Percentiles rank a stretch among this genome's conserved stretches.
Conservation (phyloP, 495 filamentous ascomycete genomes). For the Collariella sp. region DNA sequence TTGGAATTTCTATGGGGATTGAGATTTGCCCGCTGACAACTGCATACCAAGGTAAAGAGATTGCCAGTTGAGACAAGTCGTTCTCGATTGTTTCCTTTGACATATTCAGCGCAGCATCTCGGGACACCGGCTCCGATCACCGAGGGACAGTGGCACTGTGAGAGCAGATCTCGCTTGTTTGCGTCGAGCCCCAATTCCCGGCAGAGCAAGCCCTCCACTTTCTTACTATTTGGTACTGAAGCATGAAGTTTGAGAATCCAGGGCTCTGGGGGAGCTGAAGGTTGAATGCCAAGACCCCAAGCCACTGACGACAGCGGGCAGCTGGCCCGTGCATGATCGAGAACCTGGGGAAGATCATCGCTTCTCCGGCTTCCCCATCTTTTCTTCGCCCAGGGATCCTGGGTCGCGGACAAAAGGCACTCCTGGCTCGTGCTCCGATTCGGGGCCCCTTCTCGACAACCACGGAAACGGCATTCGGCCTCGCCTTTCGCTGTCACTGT, state of each 20-base stretch:
- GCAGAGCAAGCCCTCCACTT: too few species aligned
- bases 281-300: constrained; percentile 1
- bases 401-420: background rate
- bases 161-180: background rate
- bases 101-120: background rate
- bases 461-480: too few species aligned
- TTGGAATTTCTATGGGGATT: too few species aligned
- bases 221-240: too few species aligned
- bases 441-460: background rate
- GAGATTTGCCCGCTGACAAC: too few species aligned
- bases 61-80: background rate
- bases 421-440: background rate
- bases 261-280: background rate
- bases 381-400: background rate
- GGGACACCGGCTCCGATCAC: constrained; percentile 4
- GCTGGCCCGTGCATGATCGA: background rate
- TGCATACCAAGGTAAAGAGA: too few species aligned
- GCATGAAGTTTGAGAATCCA: too few species aligned
- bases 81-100: background rate
- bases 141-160: background rate
- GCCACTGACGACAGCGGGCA: constrained; percentile 9
- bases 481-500: too few species aligned
- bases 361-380: background rate
- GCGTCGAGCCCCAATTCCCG: too few species aligned
- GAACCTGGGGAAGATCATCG: constrained; percentile 7